Base-by-base conservation (phyloP, 371 early-diverging fungal species). In the Circinella minor region DNA sequence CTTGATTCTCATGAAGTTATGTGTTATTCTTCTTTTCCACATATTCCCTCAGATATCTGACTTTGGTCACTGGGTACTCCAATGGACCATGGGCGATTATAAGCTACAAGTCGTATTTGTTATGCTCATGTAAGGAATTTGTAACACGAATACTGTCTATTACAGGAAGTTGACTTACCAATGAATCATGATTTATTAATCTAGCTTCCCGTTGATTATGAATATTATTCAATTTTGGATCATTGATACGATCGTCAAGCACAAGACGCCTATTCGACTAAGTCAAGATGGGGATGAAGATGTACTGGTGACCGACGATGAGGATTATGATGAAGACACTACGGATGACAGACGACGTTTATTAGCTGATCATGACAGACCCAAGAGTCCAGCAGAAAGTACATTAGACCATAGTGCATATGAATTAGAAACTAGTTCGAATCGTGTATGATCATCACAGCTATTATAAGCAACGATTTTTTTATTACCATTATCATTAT, bases 191-290 rank as follows among this genome's bases (percentile, higher is more conserved):
- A 27, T 27, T 27, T 27, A 27, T 27, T 27, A 27, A 27, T 27
- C 27, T 68, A 81, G 82, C 10, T 77, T 89, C 47, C 88, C 88
- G 1, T 63, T 89, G 20, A 74, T 84, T 15, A 85, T 90, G 88
- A 88, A 89, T 62, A 88, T 86, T 47, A 73, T 87, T 46, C 90
- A 90, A 72, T 90, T 88, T 76, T 90, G 90, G 89, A 74, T 89
- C 20, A 80, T 87, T 61, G 90, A 89, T 69, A 85, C 86, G 11
- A 85, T 91, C 63, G 85, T 91, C 38, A 90, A 89, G 66, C 87
- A 90, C 72, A 86, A 78, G 48, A 48, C 74, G 0, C 69, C 64
- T 36, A 81, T 71, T 69, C 75, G 67, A 65, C 76, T 82, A 47
- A 68, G 63, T 6, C 73, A 62, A 36, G 83, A 77, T 7, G 80